Conservation (phyloP, 2,329 filamentous ascomycete genomes). For the Xylaria sp. region DNA sequence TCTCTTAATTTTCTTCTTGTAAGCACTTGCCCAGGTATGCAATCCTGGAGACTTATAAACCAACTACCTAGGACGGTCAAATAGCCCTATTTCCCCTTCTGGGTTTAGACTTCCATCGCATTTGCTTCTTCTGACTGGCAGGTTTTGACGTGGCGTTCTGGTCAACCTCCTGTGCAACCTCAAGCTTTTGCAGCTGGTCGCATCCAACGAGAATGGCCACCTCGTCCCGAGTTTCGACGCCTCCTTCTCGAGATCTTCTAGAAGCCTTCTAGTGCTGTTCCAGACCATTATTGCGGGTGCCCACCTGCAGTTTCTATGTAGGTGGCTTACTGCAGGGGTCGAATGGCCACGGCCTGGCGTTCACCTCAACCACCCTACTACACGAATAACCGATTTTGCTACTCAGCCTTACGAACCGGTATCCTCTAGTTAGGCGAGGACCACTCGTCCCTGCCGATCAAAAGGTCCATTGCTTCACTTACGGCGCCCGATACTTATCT, state of each 20-base stretch:
- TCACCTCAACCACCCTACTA: too few species aligned
- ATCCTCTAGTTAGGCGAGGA: conserved; percentile 2
- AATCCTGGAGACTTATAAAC: too few species aligned
- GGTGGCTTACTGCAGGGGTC: neutral
- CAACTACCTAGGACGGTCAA: neutral
- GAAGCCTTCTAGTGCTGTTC: conserved; percentile 32
- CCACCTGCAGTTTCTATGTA: conserved; percentile 4
- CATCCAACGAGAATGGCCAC: conserved; percentile 29
- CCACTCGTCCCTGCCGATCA: conserved; percentile 3
- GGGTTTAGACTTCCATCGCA: neutral
- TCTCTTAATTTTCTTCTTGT: neutral
- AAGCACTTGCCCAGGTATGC: too few species aligned
- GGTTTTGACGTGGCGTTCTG: conserved; percentile 1
- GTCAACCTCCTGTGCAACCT: conserved; percentile 22
- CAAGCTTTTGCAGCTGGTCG: conserved; percentile 16
- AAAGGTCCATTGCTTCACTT: conserved; percentile 9
- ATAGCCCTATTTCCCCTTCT: neutral
- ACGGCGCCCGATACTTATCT: neutral
- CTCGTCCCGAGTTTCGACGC: conserved; percentile 13
- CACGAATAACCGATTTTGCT: conserved; percentile 21
- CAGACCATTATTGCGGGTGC: conserved; percentile 15
- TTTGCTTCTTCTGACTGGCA: neutral
- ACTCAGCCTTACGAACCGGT: conserved; percentile 13
- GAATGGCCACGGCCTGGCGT: neutral
- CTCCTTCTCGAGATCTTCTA: conserved; percentile 27